Evolutionary conservation across 2,329 filamentous ascomycete genomes (phyloP), one percentile per base, ranked within the genome.

Genomic region (Calonectria hawksworthii): DNA sequence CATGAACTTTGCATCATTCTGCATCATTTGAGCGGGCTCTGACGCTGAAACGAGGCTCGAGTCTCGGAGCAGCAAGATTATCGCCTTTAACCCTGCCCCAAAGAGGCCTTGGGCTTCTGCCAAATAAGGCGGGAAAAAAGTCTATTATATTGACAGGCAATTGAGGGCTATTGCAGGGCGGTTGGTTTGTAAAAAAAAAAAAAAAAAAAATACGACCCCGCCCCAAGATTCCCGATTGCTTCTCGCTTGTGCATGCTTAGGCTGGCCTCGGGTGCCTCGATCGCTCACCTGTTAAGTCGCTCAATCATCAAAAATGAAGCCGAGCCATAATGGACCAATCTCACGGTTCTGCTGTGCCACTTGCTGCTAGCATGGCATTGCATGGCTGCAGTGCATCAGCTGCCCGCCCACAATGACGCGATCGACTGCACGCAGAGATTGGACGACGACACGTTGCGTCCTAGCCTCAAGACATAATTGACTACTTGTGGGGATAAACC

Each of bases 341-440:
- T 76, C 72, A 70, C 67, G 68, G 72, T 73, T 74, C 65, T 76
- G 73, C 79, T 78, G 78, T 79, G 78, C 77, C 79, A 75, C 78
- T 75, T 75, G 67, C 70, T 38, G 76, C 66, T 77, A 75, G 76
- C 77, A 79, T 76, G 68, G 77, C 77, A 81, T 81, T 77, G 78
- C 79, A 77, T 76, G 61, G 69, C 73, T 80, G 79, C 79, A 81
- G 71, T 75, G 74, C 77, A 81, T 81, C 79, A 81, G 79, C 76
- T 81, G 79, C 74, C 74, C 74, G 75, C 64, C 73, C 61, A 66
- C 34, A 76, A 81, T 81, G 79, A 81, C 79, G 79, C 79, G 79
- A 81, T 78, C 71, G 70, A 74, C 71, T 80, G 77, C 78, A 79
- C 68, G 78, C 64, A 72, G 72, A 81, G 77, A 79, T 79, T 80